Evolutionary conservation across 2,329 filamentous ascomycete genomes (phyloP).

Genomic region (Botrytis pseudocinerea): DNA sequence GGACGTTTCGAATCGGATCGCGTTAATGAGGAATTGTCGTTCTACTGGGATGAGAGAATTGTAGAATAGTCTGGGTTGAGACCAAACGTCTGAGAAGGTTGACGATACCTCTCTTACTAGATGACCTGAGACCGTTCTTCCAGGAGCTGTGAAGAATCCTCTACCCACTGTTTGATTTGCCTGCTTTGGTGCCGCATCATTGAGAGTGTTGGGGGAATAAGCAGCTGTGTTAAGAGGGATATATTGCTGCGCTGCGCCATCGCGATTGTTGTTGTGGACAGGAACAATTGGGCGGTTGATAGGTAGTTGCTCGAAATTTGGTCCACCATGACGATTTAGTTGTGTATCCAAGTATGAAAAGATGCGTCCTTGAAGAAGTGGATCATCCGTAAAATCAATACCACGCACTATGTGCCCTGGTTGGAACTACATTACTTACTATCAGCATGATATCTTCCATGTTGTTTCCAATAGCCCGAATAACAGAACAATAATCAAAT

Average conservation of each 20-base stretch:
- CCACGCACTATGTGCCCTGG: slow-evolving; percentile 65
- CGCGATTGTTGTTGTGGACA: slow-evolving; percentile 63
- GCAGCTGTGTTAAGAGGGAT: slow-evolving; percentile 66
- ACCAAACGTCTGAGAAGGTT: slow-evolving; percentile 72
- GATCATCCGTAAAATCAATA: slow-evolving; percentile 67
- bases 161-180: slow-evolving; percentile 63
- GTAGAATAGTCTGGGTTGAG: slow-evolving; percentile 71
- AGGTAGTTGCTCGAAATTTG: slow-evolving; percentile 58
- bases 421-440: slow-evolving; percentile 5
- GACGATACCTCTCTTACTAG: slow-evolving; percentile 59
- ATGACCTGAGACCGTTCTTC: slow-evolving; percentile 52
- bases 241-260: slow-evolving; percentile 67
- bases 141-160: slow-evolving; percentile 70
- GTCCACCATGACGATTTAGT: slow-evolving; percentile 53
- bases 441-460: background rate
- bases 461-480: background rate
- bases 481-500: background rate
- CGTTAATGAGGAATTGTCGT: slow-evolving; percentile 72
- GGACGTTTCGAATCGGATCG: slow-evolving; percentile 69
- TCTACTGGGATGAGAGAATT: slow-evolving; percentile 67
- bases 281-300: slow-evolving; percentile 41
- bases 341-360: slow-evolving; percentile 69
- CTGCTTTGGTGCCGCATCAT: slow-evolving; percentile 62
- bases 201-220: slow-evolving; percentile 68
- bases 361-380: slow-evolving; percentile 65